Evolutionary conservation across 805 yeast genomes (phyloP).

Genomic region (Cyberlindnera mrakii): DNA sequence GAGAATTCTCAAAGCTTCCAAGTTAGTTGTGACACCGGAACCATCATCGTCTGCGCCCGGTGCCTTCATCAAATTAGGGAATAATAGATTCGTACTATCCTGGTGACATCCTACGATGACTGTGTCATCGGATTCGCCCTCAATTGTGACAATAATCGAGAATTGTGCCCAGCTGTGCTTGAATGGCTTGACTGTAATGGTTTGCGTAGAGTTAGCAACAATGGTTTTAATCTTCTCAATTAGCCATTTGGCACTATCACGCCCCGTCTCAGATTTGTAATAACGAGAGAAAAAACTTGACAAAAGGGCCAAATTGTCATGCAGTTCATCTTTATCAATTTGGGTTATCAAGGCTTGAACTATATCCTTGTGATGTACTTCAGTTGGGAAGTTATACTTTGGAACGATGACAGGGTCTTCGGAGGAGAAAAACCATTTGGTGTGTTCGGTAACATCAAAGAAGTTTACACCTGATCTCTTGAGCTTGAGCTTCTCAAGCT

Average conservation of each 20-base stretch:
- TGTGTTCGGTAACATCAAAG: conserved; percentile 56
- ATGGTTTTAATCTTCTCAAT: conserved; percentile 36
- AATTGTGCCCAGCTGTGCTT: conserved; percentile 77
- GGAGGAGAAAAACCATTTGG: conserved; percentile 14
- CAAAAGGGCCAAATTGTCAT: conserved; percentile 51
- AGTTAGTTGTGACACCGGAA: conserved; percentile 72
- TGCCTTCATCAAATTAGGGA: conserved; percentile 64
- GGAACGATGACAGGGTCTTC: conserved; percentile 22
- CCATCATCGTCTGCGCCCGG: conserved; percentile 98
- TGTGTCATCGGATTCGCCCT: conserved; percentile 41
- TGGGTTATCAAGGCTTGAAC: conserved; percentile 36
- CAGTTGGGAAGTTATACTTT: conserved; percentile 44
- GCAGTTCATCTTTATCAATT: conserved; percentile 43
- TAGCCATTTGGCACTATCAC: conserved; percentile 68
- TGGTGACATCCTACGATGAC: conserved; percentile 87
- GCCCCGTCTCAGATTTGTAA: conserved; percentile 67
- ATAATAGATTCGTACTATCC: conserved; percentile 71
- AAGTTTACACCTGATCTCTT: conserved; percentile 45
- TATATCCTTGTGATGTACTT: conserved; percentile 28
- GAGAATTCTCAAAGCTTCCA: conserved; percentile 69
- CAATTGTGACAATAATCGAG: conserved; percentile 62
- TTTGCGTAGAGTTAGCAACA: conserved; percentile 15
- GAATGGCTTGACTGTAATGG: conserved; percentile 41
- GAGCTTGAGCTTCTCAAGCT: conserved; percentile 38
- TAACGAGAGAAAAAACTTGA: conserved; percentile 71